These are phyloP conservation scores for Aspergillus quadrilineatus DNA, from an alignment of 2,329 filamentous ascomycete genomes.

Conservation along the genomic window DNA sequence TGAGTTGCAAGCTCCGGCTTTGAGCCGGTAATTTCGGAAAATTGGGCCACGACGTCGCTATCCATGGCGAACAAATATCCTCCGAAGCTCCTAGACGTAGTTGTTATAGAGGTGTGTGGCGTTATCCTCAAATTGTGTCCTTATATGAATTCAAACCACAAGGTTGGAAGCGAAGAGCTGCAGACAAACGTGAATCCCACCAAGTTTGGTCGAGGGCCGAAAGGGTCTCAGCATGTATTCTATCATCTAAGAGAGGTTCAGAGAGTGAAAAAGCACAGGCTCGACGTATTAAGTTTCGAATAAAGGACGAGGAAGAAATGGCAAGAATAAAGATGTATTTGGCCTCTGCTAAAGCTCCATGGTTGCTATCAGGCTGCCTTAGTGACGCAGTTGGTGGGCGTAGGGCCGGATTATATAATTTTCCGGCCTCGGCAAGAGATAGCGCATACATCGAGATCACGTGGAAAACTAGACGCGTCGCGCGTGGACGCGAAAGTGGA, in stretches of 20 bases:
- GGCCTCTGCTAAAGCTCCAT: not conserved
- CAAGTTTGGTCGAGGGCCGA: not conserved
- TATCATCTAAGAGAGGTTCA: not conserved
- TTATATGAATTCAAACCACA: constrained; percentile 7
- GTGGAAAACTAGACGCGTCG: constrained; percentile 12
- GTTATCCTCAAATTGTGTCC: constrained; percentile 1
- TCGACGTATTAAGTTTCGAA: not conserved
- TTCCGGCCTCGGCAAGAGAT: not conserved
- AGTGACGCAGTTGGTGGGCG: constrained; percentile 20
- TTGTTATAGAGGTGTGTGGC: constrained; percentile 1
- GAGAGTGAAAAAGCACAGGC: no score
- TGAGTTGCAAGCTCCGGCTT: constrained; percentile 71
- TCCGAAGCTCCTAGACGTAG: not conserved
- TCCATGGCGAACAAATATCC: constrained; percentile 55
- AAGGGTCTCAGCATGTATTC: not conserved
- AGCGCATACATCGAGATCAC: not conserved
- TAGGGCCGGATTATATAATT: constrained; percentile 8
- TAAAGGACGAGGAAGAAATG: not conserved
- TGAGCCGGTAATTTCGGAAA: constrained; percentile 77
- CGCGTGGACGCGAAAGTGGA: constrained; percentile 13
- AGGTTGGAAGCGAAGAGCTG: constrained; percentile 19
- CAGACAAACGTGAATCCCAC: constrained; percentile 34
- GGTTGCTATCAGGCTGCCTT: not conserved
- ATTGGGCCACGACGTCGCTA: constrained; percentile 69
- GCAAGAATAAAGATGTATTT: not conserved